Evolutionary conservation across 257 asterid genomes (phyloP), one percentile per base, ranked within the genome.

Genomic region (Thymus mandschuricus): DNA sequence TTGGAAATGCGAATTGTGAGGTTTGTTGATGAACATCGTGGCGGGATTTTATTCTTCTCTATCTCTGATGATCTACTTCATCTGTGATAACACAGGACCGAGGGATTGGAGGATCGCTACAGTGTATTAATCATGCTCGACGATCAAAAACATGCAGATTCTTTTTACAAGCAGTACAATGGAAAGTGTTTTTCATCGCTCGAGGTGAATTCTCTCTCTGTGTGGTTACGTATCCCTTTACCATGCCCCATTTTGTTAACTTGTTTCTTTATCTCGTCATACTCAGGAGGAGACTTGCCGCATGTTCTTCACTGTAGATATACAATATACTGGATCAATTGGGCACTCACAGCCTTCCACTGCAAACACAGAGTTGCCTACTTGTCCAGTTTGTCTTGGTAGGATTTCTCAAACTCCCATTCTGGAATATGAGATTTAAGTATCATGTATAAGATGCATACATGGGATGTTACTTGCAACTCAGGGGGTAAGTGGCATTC

Each of bases 331-430:
- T 65, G 96, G 90, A 69, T 95, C 97, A 35, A 88, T 92, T 77
- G 99, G 87, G 82, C 98, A 86, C 74, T 50, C 89, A 34, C 98
- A 85, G 75, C 74, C 87, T 78, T 79, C 92, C 56, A 72, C 88
- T 59, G 77, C 88, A 68, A 92, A 88, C 89, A 82, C 87, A 60
- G 99, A 95, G 76, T 95, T 86, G 80, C 89, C 98, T 1, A 86
- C 90, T 21, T 95, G 98, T 79, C 94, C 98, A 28, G 99, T 92
- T 68, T 95, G 99, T 82, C 99, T 95, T 71, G 99, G 99, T 95
- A 88, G 60, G 73, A 21, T 40, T 64, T 52, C 46, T 60, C 77
- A 44, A 51, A 83, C 63, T 71, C 52, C 64, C 38, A 28, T 60
- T 34, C 0, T 58, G 69, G 72, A 12, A 29, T 59, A 33, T 12